Conservation (phyloP, 495 filamentous ascomycete species). For the Niebla homalea region DNA sequence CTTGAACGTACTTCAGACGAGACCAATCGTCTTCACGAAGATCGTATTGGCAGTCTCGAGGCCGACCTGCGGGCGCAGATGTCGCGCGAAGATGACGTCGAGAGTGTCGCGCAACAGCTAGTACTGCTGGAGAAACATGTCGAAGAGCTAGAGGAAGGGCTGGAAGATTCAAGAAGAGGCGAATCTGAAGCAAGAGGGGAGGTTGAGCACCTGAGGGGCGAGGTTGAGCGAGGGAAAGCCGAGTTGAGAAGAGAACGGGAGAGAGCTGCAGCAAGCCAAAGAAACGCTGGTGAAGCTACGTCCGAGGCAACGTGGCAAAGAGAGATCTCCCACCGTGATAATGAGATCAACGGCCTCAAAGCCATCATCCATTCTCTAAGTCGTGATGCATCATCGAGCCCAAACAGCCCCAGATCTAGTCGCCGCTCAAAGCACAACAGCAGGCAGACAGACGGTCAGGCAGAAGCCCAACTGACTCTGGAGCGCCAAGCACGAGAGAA, state of each 20-base stretch:
- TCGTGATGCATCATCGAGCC: conserved; percentile 45
- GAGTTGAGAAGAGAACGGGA: conserved; percentile 86
- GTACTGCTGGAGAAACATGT: conserved; percentile 94
- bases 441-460: conserved; percentile 22
- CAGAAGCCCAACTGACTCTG: conserved; percentile 39
- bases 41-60: conserved; percentile 77
- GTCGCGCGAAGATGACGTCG: conserved; percentile 74
- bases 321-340: conserved; percentile 86
- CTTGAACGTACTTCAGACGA: conserved; percentile 92
- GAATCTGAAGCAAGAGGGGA: conserved; percentile 94
- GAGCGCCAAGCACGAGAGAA: conserved; percentile 43
- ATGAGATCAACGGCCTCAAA: conserved; percentile 92
- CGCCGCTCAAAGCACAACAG: conserved; percentile 28
- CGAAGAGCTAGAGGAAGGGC: conserved; percentile 87
- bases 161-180: conserved; percentile 91
- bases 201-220: conserved; percentile 89
- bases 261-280: conserved; percentile 56
- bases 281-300: conserved; percentile 34
- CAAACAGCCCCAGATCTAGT: conserved; percentile 17
- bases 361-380: conserved; percentile 95
- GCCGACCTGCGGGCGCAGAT: conserved; percentile 71
- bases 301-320: conserved; percentile 40
- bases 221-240: conserved; percentile 85
- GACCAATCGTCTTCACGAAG: conserved; percentile 95
- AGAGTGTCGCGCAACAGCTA: conserved; percentile 76